A percentile compares a stretch with the other conserved stretches of the same genome.
Conservation (phyloP, 495 filamentous ascomycete species). For the Xylaria telfairii region DNA sequence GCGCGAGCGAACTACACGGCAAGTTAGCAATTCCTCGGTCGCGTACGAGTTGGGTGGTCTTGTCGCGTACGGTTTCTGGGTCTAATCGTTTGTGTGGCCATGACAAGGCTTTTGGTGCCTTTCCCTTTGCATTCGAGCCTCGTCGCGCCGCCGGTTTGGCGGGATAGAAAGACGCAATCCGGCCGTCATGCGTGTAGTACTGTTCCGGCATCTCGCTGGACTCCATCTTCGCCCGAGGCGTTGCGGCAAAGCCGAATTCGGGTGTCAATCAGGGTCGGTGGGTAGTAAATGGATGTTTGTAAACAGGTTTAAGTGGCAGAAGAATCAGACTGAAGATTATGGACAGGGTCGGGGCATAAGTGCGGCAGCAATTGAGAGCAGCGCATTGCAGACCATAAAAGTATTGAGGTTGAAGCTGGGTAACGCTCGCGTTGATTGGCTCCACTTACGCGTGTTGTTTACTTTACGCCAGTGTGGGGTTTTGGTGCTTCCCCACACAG, state of each 20-base stretch:
- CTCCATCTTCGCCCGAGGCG: constrained; percentile 28
- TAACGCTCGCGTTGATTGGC: constrained; percentile 16
- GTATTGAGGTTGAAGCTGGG: constrained; percentile 9
- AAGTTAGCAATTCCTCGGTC: constrained; percentile 5
- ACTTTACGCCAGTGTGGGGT: constrained; percentile 21
- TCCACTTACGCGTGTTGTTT: constrained; percentile 26
- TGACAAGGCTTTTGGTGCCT: constrained; percentile 60
- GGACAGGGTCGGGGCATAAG: not conserved
- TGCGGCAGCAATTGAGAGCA: not conserved
- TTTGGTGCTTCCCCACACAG: not conserved
- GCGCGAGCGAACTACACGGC: constrained; percentile 76
- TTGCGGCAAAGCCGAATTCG: not conserved
- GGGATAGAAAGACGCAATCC: constrained; percentile 75
- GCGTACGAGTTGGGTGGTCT: constrained; percentile 6
- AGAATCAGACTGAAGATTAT: not conserved
- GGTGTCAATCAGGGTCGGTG: not conserved
- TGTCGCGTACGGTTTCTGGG: constrained; percentile 64
- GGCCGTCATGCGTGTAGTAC: constrained; percentile 68
- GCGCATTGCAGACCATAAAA: not conserved
- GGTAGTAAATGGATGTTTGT: not conserved
- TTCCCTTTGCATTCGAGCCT: constrained; percentile 67
- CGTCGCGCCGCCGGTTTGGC: constrained; percentile 66
- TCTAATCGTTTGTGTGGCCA: constrained; percentile 79
- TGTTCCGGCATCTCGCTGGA: constrained; percentile 45
- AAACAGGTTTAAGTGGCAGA: not conserved